Evolutionary conservation across 345 rosid genomes (phyloP).

Genomic region (Moringa oleifera): DNA sequence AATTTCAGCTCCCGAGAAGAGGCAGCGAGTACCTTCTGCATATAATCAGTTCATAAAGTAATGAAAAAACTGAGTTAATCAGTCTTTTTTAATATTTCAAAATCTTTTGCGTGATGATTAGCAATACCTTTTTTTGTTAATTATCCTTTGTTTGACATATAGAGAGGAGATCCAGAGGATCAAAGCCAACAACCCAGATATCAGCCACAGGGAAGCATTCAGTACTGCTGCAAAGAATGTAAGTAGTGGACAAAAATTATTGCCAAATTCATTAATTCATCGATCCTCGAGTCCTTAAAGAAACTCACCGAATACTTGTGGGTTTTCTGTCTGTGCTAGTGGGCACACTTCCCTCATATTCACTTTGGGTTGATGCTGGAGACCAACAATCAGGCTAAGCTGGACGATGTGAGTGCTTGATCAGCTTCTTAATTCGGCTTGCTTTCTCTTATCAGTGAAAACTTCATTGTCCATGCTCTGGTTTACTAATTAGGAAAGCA

Average conservation of each 20-base stretch:
- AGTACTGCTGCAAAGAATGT: constrained; percentile 99
- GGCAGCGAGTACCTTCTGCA: constrained; percentile 98
- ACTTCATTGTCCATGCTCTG: too few species aligned
- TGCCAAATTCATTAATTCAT: too few species aligned
- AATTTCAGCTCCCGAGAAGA: constrained; percentile 88
- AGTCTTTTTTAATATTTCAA: neutral
- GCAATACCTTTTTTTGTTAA: constrained; percentile 1
- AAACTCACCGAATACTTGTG: neutral
- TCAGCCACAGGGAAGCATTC: constrained; percentile 97
- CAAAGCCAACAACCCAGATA: constrained; percentile 92
- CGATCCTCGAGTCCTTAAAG: too few species aligned
- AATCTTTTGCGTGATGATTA: neutral
- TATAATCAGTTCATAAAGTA: constrained; percentile 98
- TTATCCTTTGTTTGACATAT: constrained; percentile 6
- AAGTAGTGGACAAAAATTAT: constrained; percentile 17
- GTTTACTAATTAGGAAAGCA: too few species aligned
- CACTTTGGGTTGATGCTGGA: constrained; percentile 85
- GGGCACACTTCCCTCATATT: constrained; percentile 97
- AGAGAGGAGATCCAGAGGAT: constrained; percentile 99
- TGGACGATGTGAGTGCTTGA: constrained; percentile 41
- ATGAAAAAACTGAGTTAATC: neutral
- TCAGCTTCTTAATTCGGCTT: too few species aligned
- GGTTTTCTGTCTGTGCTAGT: constrained; percentile 35
- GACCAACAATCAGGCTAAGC: constrained; percentile 58
- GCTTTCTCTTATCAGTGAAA: too few species aligned